A percentile compares a stretch with the other conserved stretches of the same genome.
Conservation (phyloP, 805 yeast species). For the Blastobotrys parvus region DNA sequence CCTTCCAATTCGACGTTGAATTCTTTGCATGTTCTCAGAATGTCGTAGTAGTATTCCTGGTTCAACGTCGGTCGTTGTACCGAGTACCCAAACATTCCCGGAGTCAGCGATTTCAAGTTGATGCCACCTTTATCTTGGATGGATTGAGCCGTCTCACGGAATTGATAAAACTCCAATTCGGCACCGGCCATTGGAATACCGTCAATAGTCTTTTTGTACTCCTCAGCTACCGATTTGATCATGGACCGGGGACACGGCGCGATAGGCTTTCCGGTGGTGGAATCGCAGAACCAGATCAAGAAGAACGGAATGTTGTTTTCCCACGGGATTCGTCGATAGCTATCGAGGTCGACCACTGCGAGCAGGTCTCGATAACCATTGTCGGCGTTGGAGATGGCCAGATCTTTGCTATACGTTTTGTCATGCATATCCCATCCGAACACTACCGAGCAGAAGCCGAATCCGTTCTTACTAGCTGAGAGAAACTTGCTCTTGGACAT, state of each 20-base stretch:
- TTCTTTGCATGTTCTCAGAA: conserved; percentile 17
- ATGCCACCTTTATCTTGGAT: conserved; percentile 17
- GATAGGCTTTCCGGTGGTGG: conserved; percentile 17
- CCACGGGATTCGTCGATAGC: conserved; percentile 24
- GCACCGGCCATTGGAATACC: conserved; percentile 25
- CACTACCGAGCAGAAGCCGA: conserved; percentile 28
- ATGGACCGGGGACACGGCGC: conserved; percentile 28
- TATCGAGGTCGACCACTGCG: conserved; percentile 22
- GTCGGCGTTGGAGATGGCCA: conserved; percentile 21
- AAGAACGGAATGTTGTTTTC: conserved; percentile 24
- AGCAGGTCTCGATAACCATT: conserved; percentile 26
- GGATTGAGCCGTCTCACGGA: conserved; percentile 20
- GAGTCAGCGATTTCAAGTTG: conserved; percentile 23
- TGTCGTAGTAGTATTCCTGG: conserved; percentile 22
- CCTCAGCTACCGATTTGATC: conserved; percentile 14
- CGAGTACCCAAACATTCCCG: conserved; percentile 32
- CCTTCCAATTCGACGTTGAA: conserved; percentile 26
- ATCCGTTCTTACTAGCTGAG: conserved; percentile 19
- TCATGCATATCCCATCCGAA: conserved; percentile 32
- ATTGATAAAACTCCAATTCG: conserved; percentile 29
- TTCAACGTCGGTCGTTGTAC: conserved; percentile 25
- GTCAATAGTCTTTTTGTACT: conserved; percentile 8
- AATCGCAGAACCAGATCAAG: conserved; percentile 21
- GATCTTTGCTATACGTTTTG: conserved; percentile 21
- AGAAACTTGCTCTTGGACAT: conserved; percentile 24